Conservation (phyloP, 2,329 filamentous ascomycete species). For the Conoideocrella luteorostrata region DNA sequence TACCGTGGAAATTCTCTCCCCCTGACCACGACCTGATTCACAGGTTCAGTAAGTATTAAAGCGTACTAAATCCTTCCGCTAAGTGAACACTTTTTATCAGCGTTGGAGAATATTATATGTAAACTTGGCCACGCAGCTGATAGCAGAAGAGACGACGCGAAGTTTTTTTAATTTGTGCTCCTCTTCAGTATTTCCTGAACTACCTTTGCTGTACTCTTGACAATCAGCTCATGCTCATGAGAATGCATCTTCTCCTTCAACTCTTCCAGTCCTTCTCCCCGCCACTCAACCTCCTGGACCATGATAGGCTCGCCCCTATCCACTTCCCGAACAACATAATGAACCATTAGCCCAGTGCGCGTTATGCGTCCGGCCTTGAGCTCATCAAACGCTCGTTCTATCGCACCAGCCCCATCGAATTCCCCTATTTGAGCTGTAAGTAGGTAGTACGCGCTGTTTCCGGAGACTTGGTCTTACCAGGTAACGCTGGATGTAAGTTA, state of each 20-base stretch:
- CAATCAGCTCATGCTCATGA: constrained; percentile 71
- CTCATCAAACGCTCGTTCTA: constrained; percentile 69
- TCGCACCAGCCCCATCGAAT: constrained; percentile 72
- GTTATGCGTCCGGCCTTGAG: constrained; percentile 59
- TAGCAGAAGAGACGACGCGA: no score
- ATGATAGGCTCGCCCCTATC: constrained; percentile 69
- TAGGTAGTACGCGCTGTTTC: not conserved
- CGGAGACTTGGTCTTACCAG: constrained; percentile 46
- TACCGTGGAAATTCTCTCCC: no score
- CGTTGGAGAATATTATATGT: no score
- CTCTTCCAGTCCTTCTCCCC: constrained; percentile 56
- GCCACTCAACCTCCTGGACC: constrained; percentile 43
- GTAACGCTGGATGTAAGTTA: constrained; percentile 74
- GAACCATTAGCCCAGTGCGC: constrained; percentile 81
- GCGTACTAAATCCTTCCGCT: no score
- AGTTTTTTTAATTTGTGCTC: not conserved
- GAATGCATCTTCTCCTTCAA: constrained; percentile 69
- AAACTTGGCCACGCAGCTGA: no score
- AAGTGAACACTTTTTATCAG: no score
- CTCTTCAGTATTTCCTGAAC: constrained; percentile 30
- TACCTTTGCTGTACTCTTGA: constrained; percentile 59
- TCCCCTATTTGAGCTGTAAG: constrained; percentile 40
- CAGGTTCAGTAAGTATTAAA: no score
- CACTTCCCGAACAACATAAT: constrained; percentile 75
- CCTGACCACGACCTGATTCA: no score